Conservation (phyloP, 176 grass and related monocot genomes). For the Oryza nivara region DNA sequence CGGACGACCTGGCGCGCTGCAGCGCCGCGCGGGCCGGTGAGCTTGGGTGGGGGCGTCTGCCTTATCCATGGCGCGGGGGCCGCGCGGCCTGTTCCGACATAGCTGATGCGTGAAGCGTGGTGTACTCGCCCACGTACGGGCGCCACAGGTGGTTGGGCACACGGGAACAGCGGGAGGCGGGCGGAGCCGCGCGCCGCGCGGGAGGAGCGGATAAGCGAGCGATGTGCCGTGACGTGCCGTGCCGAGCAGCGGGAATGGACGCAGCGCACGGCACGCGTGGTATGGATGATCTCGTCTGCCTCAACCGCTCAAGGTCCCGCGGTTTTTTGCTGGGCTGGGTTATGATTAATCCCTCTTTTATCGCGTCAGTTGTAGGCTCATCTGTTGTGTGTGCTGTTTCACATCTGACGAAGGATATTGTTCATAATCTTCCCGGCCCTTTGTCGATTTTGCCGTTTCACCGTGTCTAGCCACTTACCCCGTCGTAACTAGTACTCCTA, state of each 20-base stretch:
- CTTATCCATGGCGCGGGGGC: neutral
- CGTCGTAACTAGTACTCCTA: too few species aligned
- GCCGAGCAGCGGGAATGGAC: neutral
- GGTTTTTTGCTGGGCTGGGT: neutral
- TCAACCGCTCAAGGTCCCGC: neutral
- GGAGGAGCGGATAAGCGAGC: neutral
- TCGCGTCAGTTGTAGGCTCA: neutral
- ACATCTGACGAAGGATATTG: neutral
- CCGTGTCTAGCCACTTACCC: neutral
- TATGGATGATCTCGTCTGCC: neutral
- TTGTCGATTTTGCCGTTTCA: too few species aligned
- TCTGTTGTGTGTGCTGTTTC: neutral
- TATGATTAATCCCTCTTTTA: neutral
- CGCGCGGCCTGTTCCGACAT: neutral
- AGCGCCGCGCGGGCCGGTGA: neutral
- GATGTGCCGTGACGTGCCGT: neutral
- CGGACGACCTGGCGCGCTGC: constrained; percentile 16
- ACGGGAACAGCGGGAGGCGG: constrained; percentile 2
- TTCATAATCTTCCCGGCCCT: neutral
- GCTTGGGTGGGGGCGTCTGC: too few species aligned
- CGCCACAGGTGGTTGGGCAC: neutral
- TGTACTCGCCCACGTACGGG: neutral
- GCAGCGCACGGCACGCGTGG: neutral
- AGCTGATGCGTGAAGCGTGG: neutral
- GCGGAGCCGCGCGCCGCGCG: neutral